Evolutionary conservation across 495 filamentous ascomycete species (phyloP).

Genomic region (Aspergillus affinis): DNA sequence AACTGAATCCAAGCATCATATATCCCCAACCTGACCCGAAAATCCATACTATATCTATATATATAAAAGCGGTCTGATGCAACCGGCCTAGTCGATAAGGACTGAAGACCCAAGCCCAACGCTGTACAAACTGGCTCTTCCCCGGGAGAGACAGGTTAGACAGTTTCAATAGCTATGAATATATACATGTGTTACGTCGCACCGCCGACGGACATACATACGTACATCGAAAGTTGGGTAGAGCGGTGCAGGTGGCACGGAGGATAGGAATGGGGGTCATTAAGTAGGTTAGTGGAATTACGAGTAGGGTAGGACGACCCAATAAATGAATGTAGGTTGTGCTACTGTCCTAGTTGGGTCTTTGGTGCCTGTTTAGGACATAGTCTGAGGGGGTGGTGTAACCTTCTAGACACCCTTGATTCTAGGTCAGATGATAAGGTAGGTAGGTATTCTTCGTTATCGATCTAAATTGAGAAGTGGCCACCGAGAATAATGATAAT

Average conservation of each 20-base stretch:
- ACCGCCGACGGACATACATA: background rate
- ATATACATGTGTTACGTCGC: background rate
- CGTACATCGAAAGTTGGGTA: too few relatives aligned
- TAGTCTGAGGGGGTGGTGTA: background rate
- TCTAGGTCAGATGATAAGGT: too few relatives aligned
- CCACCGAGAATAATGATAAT: background rate
- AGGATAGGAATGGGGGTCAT: background rate
- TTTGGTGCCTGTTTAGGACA: too few relatives aligned
- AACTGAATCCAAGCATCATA: too few relatives aligned
- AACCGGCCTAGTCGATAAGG: background rate
- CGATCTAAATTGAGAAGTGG: background rate
- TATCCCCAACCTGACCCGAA: too few relatives aligned
- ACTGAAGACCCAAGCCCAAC: background rate
- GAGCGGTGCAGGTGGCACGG: background rate
- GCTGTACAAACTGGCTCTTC: too few relatives aligned
- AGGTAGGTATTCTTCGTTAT: background rate
- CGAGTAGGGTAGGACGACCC: background rate
- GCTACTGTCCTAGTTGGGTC: too few relatives aligned
- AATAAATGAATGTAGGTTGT: too few relatives aligned
- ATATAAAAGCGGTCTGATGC: background rate
- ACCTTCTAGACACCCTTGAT: background rate
- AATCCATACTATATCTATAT: too few relatives aligned
- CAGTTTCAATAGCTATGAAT: background rate
- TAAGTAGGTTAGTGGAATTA: too few relatives aligned
- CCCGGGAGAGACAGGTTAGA: background rate